Evolutionary conservation across 371 early-diverging fungal genomes (phyloP), one percentile per base, ranked within the genome.

Genomic region (Basidiobolus meristosporus): DNA sequence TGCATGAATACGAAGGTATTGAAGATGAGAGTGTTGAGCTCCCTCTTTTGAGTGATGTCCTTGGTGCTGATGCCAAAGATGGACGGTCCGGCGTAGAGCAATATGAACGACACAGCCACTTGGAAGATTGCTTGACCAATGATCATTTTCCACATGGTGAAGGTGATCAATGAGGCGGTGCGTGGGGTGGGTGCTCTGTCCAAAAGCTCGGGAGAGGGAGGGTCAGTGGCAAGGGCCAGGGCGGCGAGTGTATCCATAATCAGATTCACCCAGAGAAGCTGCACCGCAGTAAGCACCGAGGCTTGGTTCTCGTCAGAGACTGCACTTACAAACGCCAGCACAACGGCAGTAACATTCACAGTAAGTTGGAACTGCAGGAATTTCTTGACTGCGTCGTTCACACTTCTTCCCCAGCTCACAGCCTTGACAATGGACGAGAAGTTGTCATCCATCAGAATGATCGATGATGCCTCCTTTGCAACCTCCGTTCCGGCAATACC

Each of bases 211-310:
- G 57, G 42, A 0, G 72, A 72, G 7, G 83, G 83, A 4, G 70
- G 61, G 46, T 84, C 82, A 0, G 80, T 78, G 2, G 83, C 82
- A 0, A 84, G 54, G 1, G 77, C 80, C 7, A 84, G 48, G 14
- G 85, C 78, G 7, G 74, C 82, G 36, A 84, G 58, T 2, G 78
- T 78, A 52, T 84, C 81, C 80, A 82, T 82, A 34, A 81, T 77
- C 43, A 82, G 47, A 46, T 82, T 84, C 38, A 83, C 65, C 85
- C 85, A 84, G 11, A 84, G 53, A 4, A 84, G 57, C 45, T 81
- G 80, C 2, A 81, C 73, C 7, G 85, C 64, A n/a, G 72, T 68
- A 40, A 82, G 50, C 9, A 74, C 65, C 0, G 71, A 61, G 23
- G 56, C 40, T 9, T 53, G 62, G 22, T 70, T 56, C 0, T 54